A percentile compares a stretch with the other conserved stretches of the same genome.
These are phyloP conservation scores for Pseudohyphozyma bogoriensis DNA, from an alignment of 768 basidiomycete genomes.

Conservation along the genomic window DNA sequence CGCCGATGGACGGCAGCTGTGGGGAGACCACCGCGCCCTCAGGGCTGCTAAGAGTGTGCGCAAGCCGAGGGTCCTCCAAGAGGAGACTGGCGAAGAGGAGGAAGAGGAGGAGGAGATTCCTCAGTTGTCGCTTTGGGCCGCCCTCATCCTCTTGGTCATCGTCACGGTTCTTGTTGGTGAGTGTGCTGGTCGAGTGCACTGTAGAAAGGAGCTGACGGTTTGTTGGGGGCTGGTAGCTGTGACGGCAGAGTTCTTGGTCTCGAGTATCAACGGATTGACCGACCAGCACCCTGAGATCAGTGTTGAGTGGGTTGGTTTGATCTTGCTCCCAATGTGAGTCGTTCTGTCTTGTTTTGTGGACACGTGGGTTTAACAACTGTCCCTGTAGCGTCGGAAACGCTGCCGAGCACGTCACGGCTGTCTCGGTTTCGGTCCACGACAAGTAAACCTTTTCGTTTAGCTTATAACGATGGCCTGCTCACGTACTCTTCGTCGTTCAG, in stretches of 20 bases:
- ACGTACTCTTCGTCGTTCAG: constrained; percentile 50
- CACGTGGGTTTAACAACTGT: too few relatives aligned
- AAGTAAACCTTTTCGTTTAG: constrained; percentile 82
- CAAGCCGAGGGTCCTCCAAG: constrained; percentile 2
- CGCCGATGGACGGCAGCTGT: constrained; percentile 10
- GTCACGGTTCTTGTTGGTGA: constrained; percentile 13
- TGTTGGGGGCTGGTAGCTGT: constrained; percentile 38
- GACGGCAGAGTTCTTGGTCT: constrained; percentile 62
- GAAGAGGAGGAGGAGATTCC: constrained; percentile 31
- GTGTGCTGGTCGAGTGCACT: neutral
- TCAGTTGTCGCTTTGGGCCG: constrained; percentile 22
- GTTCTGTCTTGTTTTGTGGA: neutral
- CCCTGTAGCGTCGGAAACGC: constrained; percentile 71
- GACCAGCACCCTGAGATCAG: constrained; percentile 46
- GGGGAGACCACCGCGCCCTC: constrained; percentile 12
- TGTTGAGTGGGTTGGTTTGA: constrained; percentile 76
- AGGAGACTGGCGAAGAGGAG: constrained; percentile 14
- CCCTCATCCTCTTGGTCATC: constrained; percentile 18
- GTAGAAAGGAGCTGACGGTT: too few relatives aligned
- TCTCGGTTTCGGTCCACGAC: constrained; percentile 75
- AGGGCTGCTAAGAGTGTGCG: constrained; percentile 3
- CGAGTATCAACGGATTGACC: constrained; percentile 63
- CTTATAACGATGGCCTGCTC: constrained; percentile 73
- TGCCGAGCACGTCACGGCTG: constrained; percentile 75
- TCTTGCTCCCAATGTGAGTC: constrained; percentile 49